Percentiles rank a stretch among this genome's conserved stretches.
phyloP scores from a whole-genome alignment of 495 filamentous ascomycete species.

The Xylaria bambusicola region DNA sequence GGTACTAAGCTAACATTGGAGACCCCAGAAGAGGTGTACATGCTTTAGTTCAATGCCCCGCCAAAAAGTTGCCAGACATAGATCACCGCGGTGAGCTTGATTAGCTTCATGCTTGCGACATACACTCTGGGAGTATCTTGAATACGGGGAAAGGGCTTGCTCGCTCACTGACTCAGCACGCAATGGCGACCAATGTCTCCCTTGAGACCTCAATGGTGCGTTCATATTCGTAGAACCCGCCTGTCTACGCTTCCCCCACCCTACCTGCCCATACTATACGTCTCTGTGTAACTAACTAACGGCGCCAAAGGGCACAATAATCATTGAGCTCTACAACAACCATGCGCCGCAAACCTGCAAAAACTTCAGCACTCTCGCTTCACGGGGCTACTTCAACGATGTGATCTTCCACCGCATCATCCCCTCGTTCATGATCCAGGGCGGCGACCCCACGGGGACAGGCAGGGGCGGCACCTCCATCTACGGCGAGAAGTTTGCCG shows the following conservation, averaged over 20 bases:
- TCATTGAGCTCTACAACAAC: slow-evolving; percentile 78
- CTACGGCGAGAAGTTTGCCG: slow-evolving; percentile 93
- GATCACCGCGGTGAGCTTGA: neutral
- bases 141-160: no score
- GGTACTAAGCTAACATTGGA: no score
- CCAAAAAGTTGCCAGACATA: slow-evolving; percentile 16
- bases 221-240: neutral
- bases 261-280: slow-evolving; percentile 1
- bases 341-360: slow-evolving; percentile 67
- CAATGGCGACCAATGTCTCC: slow-evolving; percentile 73
- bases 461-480: slow-evolving; percentile 88
- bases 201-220: slow-evolving; percentile 84
- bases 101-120: slow-evolving; percentile 4
- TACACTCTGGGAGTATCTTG: no score
- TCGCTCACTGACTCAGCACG: slow-evolving; percentile 7
- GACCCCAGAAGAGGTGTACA: no score
- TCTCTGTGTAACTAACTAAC: no score
- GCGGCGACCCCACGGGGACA: slow-evolving; percentile 93
- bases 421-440: slow-evolving; percentile 95
- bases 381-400: slow-evolving; percentile 82
- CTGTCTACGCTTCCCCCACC: neutral
- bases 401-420: slow-evolving; percentile 93
- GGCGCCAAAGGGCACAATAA: slow-evolving; percentile 66
- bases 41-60: slow-evolving; percentile 5
- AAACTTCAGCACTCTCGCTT: slow-evolving; percentile 81